Evolutionary conservation across 2,329 filamentous ascomycete species (phyloP).

Genomic region (Trichoderma breve): DNA sequence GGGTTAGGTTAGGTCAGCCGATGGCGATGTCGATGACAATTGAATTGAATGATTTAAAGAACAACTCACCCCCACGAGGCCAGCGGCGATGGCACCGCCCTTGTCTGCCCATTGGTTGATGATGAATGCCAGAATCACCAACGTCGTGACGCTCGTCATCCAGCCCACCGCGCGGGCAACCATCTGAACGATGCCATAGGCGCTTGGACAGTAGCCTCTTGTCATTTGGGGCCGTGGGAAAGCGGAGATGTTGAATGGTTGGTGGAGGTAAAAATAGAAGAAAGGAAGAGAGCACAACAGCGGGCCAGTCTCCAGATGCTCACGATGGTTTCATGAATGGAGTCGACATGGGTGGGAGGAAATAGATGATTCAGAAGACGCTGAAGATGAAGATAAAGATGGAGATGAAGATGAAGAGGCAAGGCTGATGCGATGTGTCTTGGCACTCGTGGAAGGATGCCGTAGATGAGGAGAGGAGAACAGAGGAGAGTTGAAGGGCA

Average conservation of each 20-base stretch:
- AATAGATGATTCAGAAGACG: neutral
- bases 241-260: neutral
- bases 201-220: slow-evolving; percentile 5
- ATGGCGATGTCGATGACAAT: neutral
- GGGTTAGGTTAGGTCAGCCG: neutral
- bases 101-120: slow-evolving; percentile 34
- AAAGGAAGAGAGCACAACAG: neutral
- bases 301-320: neutral
- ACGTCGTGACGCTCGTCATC: slow-evolving; percentile 32
- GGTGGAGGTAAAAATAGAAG: neutral
- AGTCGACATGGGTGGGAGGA: neutral
- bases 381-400: neutral
- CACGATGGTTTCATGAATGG: neutral
- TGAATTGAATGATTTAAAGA: neutral
- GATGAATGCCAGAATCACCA: slow-evolving; percentile 34
- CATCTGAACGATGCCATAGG: slow-evolving; percentile 25
- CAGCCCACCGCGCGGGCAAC: slow-evolving; percentile 32
- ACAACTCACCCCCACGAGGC: slow-evolving; percentile 34
- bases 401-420: neutral
- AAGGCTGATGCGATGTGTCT: neutral
- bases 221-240: slow-evolving; percentile 3
- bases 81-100: slow-evolving; percentile 31
- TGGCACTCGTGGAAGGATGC: neutral
- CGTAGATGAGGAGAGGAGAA: neutral
- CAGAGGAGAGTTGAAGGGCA: neutral